Conservation (phyloP, 2,329 filamentous ascomycete species). For the Ascosphaera aggregata region DNA sequence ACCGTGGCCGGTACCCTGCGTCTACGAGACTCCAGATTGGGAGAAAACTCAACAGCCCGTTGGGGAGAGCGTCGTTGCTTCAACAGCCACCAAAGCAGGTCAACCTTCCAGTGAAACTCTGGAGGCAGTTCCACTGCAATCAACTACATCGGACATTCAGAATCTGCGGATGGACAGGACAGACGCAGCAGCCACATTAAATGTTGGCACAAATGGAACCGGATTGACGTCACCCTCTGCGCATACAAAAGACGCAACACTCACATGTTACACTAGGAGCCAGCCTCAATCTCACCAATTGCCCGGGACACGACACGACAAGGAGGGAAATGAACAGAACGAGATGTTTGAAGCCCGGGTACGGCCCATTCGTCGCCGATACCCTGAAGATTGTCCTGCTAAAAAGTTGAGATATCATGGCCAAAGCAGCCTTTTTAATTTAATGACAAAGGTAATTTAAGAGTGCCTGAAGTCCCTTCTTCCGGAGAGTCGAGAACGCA, state of each 20-base stretch:
- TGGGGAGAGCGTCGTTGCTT: too few species aligned
- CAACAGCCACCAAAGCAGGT: not conserved
- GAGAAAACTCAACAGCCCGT: not conserved
- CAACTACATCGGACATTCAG: not conserved
- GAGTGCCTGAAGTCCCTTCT: not conserved
- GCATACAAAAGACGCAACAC: too few species aligned
- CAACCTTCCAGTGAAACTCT: not conserved
- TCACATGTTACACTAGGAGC: too few species aligned
- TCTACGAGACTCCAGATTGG: slow-evolving; percentile 4
- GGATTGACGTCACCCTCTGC: not conserved
- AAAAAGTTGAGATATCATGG: slow-evolving; percentile 20
- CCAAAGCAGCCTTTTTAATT: slow-evolving; percentile 16
- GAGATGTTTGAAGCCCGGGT: slow-evolving; percentile 10
- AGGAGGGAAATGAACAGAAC: slow-evolving; percentile 1
- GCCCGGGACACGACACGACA: not conserved
- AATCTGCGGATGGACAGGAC: not conserved
- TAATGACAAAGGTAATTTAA: slow-evolving; percentile 15
- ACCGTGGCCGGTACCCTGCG: slow-evolving; percentile 4
- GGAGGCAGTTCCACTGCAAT: not conserved
- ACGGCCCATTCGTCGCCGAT: slow-evolving; percentile 12
- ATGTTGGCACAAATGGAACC: not conserved
- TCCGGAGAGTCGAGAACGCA: not conserved
- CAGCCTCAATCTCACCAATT: too few species aligned
- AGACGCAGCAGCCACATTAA: not conserved
- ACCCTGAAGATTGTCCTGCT: slow-evolving; percentile 16